phyloP scores from a whole-genome alignment of 2,329 filamentous ascomycete species.

The Xylariaceae sp. region DNA sequence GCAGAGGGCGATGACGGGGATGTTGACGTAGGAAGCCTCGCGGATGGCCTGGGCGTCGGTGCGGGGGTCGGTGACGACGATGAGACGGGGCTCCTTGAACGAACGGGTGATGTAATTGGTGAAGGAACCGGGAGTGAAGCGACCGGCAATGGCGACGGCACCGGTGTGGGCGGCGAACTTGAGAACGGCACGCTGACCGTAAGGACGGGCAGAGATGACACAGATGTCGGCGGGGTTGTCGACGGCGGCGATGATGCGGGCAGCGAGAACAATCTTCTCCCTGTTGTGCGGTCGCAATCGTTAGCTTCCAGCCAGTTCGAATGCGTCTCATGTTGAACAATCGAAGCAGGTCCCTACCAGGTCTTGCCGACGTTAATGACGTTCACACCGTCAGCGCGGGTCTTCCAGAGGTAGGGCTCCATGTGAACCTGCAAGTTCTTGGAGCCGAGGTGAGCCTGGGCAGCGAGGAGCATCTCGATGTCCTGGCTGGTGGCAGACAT shows the following conservation, averaged over 20 bases:
- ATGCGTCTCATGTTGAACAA: neutral
- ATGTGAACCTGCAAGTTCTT: slow-evolving; percentile 99
- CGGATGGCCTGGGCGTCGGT: slow-evolving; percentile 99
- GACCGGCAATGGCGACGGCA: slow-evolving; percentile 95
- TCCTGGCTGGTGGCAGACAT: slow-evolving; percentile 98
- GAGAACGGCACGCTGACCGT: slow-evolving; percentile 98
- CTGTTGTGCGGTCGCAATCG: slow-evolving; percentile 43
- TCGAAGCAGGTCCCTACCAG: slow-evolving; percentile 62
- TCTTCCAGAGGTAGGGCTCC: slow-evolving; percentile 99
- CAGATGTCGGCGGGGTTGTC: slow-evolving; percentile 99
- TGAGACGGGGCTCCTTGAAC: slow-evolving; percentile 99
- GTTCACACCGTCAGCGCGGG: slow-evolving; percentile 96
- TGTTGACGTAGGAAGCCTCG: slow-evolving; percentile 99
- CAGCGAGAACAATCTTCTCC: slow-evolving; percentile 99
- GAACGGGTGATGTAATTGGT: slow-evolving; percentile 99
- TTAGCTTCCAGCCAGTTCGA: too few species aligned
- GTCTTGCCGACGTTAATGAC: slow-evolving; percentile 99
- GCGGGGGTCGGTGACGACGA: slow-evolving; percentile 98
- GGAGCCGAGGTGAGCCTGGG: slow-evolving; percentile 93
- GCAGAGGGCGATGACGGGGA: slow-evolving; percentile 98
- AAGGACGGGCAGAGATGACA: slow-evolving; percentile 99
- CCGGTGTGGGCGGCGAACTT: slow-evolving; percentile 99
- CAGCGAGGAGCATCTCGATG: slow-evolving; percentile 98
- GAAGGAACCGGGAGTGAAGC: slow-evolving; percentile 99
- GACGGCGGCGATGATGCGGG: slow-evolving; percentile 96